These are phyloP conservation scores for Centrapalus pauciflorus DNA, from an alignment of 129 eudicot species.

Conservation along the genomic window DNA sequence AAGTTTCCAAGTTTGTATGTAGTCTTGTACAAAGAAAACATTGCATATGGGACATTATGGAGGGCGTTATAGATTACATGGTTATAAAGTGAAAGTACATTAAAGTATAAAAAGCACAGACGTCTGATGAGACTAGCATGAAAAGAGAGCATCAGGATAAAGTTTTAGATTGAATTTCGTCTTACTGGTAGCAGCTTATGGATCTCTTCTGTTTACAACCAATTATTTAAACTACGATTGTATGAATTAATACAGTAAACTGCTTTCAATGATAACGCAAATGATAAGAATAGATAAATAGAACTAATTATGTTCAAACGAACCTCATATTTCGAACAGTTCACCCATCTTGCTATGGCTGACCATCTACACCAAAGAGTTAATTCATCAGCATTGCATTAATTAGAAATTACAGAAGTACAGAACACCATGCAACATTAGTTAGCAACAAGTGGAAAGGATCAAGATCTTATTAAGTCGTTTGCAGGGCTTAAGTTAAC, in stretches of 20 bases:
- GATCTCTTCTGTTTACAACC: too few species aligned
- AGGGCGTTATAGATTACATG: neutral
- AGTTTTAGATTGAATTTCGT: too few species aligned
- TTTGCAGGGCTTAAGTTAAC: too few species aligned
- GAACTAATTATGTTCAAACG: slow-evolving; percentile 8
- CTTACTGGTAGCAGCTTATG: too few species aligned
- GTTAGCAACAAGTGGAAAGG: neutral
- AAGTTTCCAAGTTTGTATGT: neutral
- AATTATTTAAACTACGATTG: too few species aligned
- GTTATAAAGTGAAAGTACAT: neutral
- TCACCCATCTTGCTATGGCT: slow-evolving; percentile 70
- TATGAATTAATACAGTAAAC: neutral
- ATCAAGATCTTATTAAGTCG: neutral
- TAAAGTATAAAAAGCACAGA: too few species aligned
- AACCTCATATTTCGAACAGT: slow-evolving; percentile 91
- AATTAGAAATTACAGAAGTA: neutral
- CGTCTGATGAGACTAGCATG: too few species aligned
- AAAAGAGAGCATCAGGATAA: too few species aligned
- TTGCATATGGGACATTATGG: neutral
- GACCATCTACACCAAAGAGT: slow-evolving; percentile 58
- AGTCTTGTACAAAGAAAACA: neutral
- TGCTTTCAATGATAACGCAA: neutral
- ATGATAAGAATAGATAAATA: neutral
- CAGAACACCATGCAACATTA: neutral
- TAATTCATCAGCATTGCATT: slow-evolving; percentile 3